Conservation (phyloP, 805 yeast species). For the Ogataea minuta region DNA sequence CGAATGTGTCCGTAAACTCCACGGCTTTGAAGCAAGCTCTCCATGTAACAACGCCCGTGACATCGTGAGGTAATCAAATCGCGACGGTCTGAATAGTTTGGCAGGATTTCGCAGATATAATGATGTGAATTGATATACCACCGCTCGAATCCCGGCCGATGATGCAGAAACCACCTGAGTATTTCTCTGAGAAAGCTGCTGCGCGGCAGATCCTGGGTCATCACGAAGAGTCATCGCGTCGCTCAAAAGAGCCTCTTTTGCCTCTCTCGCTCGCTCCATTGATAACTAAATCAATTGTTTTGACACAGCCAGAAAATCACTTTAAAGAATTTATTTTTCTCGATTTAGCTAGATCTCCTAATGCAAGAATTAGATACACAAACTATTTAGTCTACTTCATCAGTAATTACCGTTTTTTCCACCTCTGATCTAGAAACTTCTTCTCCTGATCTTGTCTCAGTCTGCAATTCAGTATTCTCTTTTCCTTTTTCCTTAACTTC, state of each 20-base stretch:
- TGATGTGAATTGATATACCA: slow-evolving; percentile 73
- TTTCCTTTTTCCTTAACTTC: not conserved
- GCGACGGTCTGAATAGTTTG: slow-evolving; percentile 83
- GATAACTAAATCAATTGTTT: not conserved
- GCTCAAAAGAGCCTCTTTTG: not conserved
- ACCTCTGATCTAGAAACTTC: not conserved
- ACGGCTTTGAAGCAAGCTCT: slow-evolving; percentile 45
- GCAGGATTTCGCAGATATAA: slow-evolving; percentile 79
- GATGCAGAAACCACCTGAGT: slow-evolving; percentile 68
- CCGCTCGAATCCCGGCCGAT: slow-evolving; percentile 83
- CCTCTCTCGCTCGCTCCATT: slow-evolving; percentile 10
- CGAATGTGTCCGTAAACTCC: slow-evolving; percentile 67
- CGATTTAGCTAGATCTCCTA: too few relatives aligned
- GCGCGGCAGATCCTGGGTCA: slow-evolving; percentile 5
- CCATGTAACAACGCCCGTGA: slow-evolving; percentile 53
- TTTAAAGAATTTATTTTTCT: not conserved
- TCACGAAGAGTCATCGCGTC: not conserved
- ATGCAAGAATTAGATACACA: too few relatives aligned
- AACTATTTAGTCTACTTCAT: slow-evolving; percentile 1
- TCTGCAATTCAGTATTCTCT: not conserved
- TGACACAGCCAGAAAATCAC: slow-evolving; percentile 7
- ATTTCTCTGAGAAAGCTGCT: slow-evolving; percentile 37
- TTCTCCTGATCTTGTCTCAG: not conserved
- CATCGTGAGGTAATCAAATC: slow-evolving; percentile 81
- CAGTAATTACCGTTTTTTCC: not conserved